Base-by-base conservation (phyloP, 257 asterid genomes). In the Solanum chiquidenum region DNA sequence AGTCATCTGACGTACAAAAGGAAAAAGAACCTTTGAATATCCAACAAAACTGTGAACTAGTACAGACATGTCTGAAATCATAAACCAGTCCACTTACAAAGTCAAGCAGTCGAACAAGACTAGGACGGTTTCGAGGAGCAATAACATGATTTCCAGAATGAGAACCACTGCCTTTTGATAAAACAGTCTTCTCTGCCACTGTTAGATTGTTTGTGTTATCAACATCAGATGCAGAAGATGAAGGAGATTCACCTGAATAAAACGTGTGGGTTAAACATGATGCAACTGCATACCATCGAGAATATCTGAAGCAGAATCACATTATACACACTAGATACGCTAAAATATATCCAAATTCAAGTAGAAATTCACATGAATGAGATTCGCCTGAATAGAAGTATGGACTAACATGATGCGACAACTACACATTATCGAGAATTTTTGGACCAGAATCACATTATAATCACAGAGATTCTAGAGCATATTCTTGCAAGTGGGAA, bases 151-250 rank as follows among this genome's bases (percentile, higher is more conserved):
- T 93, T 74, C 94, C 95, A 86, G 92, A 77, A 38, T 85, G 94
- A 89, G 95, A 84, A 89, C 90, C 96, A 89, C 89, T 89, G 91
- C 92, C 93, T 92, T 93, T 95, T 66, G 94, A 88, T 89, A 91
- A 89, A 86, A 92, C 87, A 83, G 93, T 88, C 92, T 91, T 93
- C 68, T 95, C 98, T 49, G 83, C 90, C 87, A 91, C 88, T 84
- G 93, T 94, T 88, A 91, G 94, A 90, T 93, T 91, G 92, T 95
- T 94, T 40, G 94, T 93, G 94, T 95, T 95, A 89, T 95, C 99
- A 91, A 95, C 91, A 86, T 94, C 98, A 83, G 98, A 97, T 88
- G 96, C 98, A 87, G 98, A 97, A 84, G 98, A 97, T 86, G 98
- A 95, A 52, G 98, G 98, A 89, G 98, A 97, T 92, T 97, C 98